These are phyloP conservation scores for Graphilbum sp. DNA, from an alignment of 2,329 filamentous ascomycete genomes.

Conservation along the genomic window DNA sequence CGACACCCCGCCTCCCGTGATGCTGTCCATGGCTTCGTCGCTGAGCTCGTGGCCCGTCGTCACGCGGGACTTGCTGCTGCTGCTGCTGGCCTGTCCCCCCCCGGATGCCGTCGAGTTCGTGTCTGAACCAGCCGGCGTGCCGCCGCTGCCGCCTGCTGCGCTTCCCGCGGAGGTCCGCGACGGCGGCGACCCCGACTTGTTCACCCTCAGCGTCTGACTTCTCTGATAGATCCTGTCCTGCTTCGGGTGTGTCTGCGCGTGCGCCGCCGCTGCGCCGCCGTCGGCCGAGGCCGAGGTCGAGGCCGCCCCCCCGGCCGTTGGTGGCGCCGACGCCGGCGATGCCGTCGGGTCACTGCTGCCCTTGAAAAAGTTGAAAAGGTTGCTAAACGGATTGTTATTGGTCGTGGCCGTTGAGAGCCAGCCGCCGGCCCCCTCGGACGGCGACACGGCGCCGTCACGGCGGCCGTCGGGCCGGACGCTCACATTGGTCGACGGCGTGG, in stretches of 20 bases:
- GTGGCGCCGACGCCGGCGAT: constrained; percentile 21
- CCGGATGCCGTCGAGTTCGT: not conserved
- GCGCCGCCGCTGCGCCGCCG: too few relatives aligned
- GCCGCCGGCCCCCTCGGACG: constrained; percentile 10
- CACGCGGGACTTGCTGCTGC: constrained; percentile 23
- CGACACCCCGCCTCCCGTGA: constrained; percentile 26
- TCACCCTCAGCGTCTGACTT: constrained; percentile 53
- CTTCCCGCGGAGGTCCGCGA: constrained; percentile 8
- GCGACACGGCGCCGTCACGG: constrained; percentile 2
- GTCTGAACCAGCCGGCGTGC: not conserved
- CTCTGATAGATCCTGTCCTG: constrained; percentile 57
- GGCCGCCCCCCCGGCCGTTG: too few relatives aligned
- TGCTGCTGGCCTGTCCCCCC: too few relatives aligned
- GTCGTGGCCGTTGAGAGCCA: constrained; percentile 17
- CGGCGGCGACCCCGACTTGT: constrained; percentile 16
- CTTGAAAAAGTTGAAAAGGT: constrained; percentile 44
- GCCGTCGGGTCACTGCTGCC: constrained; percentile 33
- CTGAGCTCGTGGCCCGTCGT: constrained; percentile 32
- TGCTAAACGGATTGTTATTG: constrained; percentile 39
- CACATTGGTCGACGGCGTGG: constrained; percentile 13
- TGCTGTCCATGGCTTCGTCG: constrained; percentile 11
- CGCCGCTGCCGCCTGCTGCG: constrained; percentile 7
- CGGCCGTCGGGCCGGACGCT: not conserved
- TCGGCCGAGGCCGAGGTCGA: not conserved
- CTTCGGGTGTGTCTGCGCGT: constrained; percentile 19